phyloP scores from a whole-genome alignment of 176 grass and related monocot species.

The Bromus sterilis region DNA sequence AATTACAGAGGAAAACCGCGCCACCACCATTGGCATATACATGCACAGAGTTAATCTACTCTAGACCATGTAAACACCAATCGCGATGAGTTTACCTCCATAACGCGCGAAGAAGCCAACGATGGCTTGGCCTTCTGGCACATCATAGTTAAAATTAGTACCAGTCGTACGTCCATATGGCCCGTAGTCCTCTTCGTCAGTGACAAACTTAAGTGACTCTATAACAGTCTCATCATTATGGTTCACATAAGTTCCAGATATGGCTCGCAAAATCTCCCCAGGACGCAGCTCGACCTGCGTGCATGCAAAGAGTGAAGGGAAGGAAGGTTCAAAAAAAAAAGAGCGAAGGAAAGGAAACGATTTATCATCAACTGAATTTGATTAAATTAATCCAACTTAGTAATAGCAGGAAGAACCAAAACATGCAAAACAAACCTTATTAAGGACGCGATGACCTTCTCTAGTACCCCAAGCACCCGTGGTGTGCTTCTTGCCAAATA shows the following conservation, averaged over 20 bases:
- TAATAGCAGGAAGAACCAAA: background rate
- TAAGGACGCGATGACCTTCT: background rate
- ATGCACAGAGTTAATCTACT: background rate
- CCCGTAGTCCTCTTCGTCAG: background rate
- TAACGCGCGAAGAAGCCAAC: background rate
- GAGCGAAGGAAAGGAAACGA: too few relatives aligned
- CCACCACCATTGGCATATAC: background rate
- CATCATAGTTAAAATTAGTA: background rate
- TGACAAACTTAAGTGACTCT: background rate
- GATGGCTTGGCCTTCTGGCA: background rate
- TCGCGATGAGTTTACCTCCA: background rate
- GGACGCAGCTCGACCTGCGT: background rate
- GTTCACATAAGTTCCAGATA: background rate
- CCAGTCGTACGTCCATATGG: background rate
- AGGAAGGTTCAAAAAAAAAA: too few relatives aligned
- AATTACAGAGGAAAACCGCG: too few relatives aligned
- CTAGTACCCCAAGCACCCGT: background rate
- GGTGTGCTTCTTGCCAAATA: background rate
- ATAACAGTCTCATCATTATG: background rate
- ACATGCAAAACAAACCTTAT: background rate
- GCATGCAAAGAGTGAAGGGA: too few relatives aligned
- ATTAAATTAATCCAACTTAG: too few relatives aligned
- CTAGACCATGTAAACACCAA: background rate
- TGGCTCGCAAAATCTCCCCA: background rate
- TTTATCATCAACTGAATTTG: too few relatives aligned